Base-by-base conservation (phyloP, 108 stramenopile species). In the Ochromonas danica region DNA sequence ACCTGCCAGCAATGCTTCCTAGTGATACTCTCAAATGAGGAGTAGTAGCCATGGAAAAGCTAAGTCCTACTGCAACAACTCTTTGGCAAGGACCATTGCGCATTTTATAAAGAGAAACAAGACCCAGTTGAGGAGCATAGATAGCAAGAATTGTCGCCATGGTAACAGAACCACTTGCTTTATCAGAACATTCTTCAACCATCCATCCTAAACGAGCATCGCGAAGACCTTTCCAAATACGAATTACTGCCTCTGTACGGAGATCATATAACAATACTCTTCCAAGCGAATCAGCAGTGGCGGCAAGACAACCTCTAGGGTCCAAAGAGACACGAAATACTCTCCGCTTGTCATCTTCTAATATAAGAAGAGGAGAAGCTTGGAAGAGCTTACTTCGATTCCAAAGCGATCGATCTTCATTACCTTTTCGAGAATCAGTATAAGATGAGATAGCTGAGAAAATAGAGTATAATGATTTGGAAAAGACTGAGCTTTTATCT, bases 101-200 rank as follows among this genome's bases (percentile, higher is more conserved):
- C 63, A 67, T 67, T 67, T 67, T 3, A 67, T 67, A 67, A 28
- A 67, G 3, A 3, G 63, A 67, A 10, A 67, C 63, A 6, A 67
- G 31, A 36, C 63, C 63, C 63, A 67, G 35, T 67, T 67, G 63
- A 36, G 63, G 63, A 10, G 63, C 63, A 67, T 35, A 67, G 17
- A 67, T 67, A 10, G 63, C 31, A 6, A 67, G 35, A 36, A 10
- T 6, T 28, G 31, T 31, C 3, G 63, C 27, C 17, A 67, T 31
- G 6, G 30, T 10, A 28, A 36, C 6, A 36, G 30, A 6, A 10
- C 17, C 51, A 22, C 17, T 57, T 57, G 51, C 51, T 10, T 10
- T 57, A 22, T 57, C 51, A 22, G 17, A 17, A n/a, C n/a, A n/a
- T 51, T 51, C 14, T 10, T 67, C 31, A 10, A 33, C 25, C 14